Base-by-base conservation (phyloP, 164 flowering plant species). In the Warburgia ugandensis region DNA sequence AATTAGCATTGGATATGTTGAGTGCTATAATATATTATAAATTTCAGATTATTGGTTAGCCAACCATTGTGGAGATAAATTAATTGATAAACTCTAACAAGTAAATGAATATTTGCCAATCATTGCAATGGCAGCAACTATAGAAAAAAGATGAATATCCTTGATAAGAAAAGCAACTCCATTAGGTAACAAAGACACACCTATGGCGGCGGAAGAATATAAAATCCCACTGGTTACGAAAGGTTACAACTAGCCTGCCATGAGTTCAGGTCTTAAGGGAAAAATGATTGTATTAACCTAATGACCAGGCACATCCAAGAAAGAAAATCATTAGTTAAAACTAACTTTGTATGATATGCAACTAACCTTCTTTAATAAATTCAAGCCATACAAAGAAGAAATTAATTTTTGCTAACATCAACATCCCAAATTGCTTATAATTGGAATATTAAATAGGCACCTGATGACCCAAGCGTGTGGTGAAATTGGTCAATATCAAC, bases 171-270 rank as follows among this genome's bases (percentile, higher is more conserved):
- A 37, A 17, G 13, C 12, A 17, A 42, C 21, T n/a, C 17, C 9
- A 22, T 42, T 5, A 17, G 5, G 12, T 29, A 59, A 4, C 17
- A 48, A 22, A 37, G 3, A 61, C 80, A 41, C 20, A 91, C 98
- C 96, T 68, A 68, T 87, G 98, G 70, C 87, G 96, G 41, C 95
- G 79, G 61, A 92, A 92, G 73, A 87, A 85, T 63, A 91, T 83
- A 51, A 81, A 87, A 59, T 91, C 98, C 17, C 96, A 75, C 66
- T 91, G 95, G 57, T 87, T 91, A 68, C 87, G 98, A 53, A 91
- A 91, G 23, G 98, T 91, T 32, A 85, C 95, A 60, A 91, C 95
- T 65, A 94, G 63, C 25, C 96, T 80, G 46, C 95, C 96, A 35
- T 75, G 81, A 92, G 41, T 87, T 68, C 11, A 94, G 95, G 47